Evolutionary conservation across 139 green algal species (phyloP), one percentile per base, ranked within the genome.

Genomic region (Tetraselmis chui): DNA sequence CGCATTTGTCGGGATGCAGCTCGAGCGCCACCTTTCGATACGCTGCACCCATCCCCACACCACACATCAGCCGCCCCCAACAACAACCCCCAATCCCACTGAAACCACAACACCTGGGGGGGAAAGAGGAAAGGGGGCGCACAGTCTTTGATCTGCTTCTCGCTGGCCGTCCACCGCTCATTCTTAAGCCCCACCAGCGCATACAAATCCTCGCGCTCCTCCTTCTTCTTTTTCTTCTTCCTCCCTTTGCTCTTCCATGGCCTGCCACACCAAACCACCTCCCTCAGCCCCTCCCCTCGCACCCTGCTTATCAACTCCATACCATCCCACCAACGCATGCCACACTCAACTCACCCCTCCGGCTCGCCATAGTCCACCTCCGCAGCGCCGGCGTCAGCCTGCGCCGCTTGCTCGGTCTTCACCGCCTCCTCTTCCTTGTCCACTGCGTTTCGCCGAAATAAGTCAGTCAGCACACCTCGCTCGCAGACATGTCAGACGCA

Each of bases 1-100:
- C 84, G 5, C 59, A 84, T 86, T 99, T 99, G 87, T 99, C 96
- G 0, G 96, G 96, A 85, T 99, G 96, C 81, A 94, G 84, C 87
- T 96, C 91, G 78, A 99, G 87, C 27, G 92, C 94, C 18, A 87
- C 81, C 30, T 92, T 92, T 28, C 92, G 88, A 86, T 98, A 97
- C 2, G 93, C 95, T 88, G 89, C 77, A 86, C 2, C 18, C 18
- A 67, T 67, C n/a, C 59, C n/a, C n/a, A n/a, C n/a, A n/a, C n/a
- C n/a, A n/a, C n/a, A n/a, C n/a, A n/a, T n/a, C n/a, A n/a, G n/a
- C n/a, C n/a, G n/a, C n/a, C n/a, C n/a, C n/a, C n/a, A n/a, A n/a
- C n/a, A 59, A 32, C 22, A 67, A 80, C 26, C 76, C 22, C 5
- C 25, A 59, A 11, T 84, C 24, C 58, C 29, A 28, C 29, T 23